Conservation (phyloP, 495 filamentous ascomycete genomes). For the Aspergillus baeticus region DNA sequence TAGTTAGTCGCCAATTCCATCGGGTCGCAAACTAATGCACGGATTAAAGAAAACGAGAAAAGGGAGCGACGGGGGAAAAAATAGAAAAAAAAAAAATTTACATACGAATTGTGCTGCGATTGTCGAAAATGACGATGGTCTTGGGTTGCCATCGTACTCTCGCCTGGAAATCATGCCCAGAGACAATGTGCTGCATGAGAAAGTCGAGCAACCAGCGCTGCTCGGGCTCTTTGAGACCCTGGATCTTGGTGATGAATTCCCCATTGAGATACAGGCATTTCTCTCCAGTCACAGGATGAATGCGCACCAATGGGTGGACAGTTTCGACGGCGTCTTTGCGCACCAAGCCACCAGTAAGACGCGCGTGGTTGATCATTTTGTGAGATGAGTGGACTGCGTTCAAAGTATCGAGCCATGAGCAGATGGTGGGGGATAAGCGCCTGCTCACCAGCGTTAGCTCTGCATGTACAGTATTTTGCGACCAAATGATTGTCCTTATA, state of each 20-base stretch:
- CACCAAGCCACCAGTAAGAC: conserved; percentile 59
- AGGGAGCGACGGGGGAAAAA: too few species aligned
- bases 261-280: conserved; percentile 80
- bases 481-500: background rate
- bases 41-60: background rate
- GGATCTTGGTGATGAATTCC: conserved; percentile 75
- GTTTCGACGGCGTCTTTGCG: conserved; percentile 68
- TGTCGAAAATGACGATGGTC: conserved; percentile 89
- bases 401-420: conserved; percentile 70
- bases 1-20: conserved; percentile 12
- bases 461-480: conserved; percentile 1
- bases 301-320: conserved; percentile 70
- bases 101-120: conserved; percentile 56
- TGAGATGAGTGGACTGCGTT: conserved; percentile 72
- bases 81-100: conserved; percentile 9
- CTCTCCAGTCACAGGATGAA: conserved; percentile 75
- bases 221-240: conserved; percentile 66
- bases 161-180: conserved; percentile 82
- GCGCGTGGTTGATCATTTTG: conserved; percentile 68
- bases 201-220: conserved; percentile 70
- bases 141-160: conserved; percentile 80
- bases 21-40: background rate
- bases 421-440: conserved; percentile 64
- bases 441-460: conserved; percentile 18
- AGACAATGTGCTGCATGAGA: conserved; percentile 81